Evolutionary conservation across 1,284 basidiomycete species (phyloP), one percentile per base, ranked within the genome.

Genomic region (Chondrostereum purpureum): DNA sequence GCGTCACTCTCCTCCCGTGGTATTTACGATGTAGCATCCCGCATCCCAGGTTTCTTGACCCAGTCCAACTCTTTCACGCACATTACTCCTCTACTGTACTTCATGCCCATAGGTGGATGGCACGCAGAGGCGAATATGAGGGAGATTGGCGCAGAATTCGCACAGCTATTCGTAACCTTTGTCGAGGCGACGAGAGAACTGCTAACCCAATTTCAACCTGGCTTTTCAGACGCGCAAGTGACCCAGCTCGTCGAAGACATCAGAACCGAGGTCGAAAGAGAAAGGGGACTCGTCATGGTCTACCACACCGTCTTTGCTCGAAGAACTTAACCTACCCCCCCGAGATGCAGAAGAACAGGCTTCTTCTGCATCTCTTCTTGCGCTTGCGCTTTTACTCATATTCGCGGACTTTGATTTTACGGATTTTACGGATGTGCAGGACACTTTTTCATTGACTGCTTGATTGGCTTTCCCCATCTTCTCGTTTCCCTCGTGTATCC

Each of bases 271-370:
- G 10, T 43, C 10, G 2, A 19, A 10, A 17, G 16, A n/a, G n/a
- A n/a, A 16, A 31, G 5, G 31, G 42, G 42, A 1, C 19, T 43
- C 2, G 24, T 43, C 2, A 17, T 18, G 18, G 4, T 43, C 3
- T 43, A 33, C 18, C 42, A 43, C 2, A 34, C 42, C 13, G 42
- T 43, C 12, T 27, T 33, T 35, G 42, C 42, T 5, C 16, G 39
- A 13, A 41, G 17, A 21, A 13, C 22, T 23, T 41, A 57, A 31
- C 8, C 27, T 8, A n/a, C 27, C 27, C 8, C 27, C 27, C n/a
- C n/a, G n/a, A n/a, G n/a, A n/a, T n/a, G n/a, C n/a, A n/a, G n/a
- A n/a, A n/a, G n/a, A n/a, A n/a, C n/a, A n/a, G n/a, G n/a, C n/a
- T n/a, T n/a, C n/a, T n/a, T n/a, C n/a, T n/a, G n/a, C n/a, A n/a